phyloP scores from a whole-genome alignment of 345 rosid species.

The Passiflora organensis region DNA sequence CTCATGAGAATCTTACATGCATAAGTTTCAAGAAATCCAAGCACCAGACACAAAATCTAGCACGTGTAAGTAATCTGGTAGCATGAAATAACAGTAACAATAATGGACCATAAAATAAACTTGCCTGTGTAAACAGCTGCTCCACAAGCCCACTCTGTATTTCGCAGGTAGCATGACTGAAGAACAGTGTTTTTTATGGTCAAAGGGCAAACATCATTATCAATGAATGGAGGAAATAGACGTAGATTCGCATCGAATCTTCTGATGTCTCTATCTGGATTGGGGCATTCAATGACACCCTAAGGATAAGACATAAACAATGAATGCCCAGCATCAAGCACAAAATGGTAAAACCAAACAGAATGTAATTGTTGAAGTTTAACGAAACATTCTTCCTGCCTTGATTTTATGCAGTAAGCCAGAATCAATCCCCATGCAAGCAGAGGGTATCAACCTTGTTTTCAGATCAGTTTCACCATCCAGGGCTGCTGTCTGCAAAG shows the following conservation, averaged over 20 bases:
- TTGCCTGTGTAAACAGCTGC: conserved; percentile 93
- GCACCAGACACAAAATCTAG: background rate
- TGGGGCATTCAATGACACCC: conserved; percentile 98
- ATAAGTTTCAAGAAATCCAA: background rate
- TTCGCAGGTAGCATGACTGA: conserved; percentile 93
- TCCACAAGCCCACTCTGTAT: conserved; percentile 99
- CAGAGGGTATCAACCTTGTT: conserved; percentile 80
- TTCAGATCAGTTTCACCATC: conserved; percentile 99
- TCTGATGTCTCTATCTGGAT: conserved; percentile 90
- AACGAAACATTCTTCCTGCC: conserved; percentile 33
- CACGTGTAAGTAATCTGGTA: conserved; percentile 4
- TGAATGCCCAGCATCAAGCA: conserved; percentile 2
- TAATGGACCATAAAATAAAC: conserved; percentile 17
- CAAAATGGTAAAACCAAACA: background rate
- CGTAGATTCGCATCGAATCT: conserved; percentile 98
- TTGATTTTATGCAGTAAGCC: conserved; percentile 90
- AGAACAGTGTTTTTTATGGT: conserved; percentile 91
- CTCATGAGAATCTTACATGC: too few relatives aligned
- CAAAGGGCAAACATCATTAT: conserved; percentile 87
- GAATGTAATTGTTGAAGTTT: background rate
- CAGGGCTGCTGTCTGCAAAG: conserved; percentile 82
- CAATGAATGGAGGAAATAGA: conserved; percentile 90
- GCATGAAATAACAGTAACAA: conserved; percentile 9
- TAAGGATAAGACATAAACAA: conserved; percentile 23
- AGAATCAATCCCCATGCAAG: conserved; percentile 86